phyloP scores from a whole-genome alignment of 306 rosid genomes.

The Luffa aegyptiaca region DNA sequence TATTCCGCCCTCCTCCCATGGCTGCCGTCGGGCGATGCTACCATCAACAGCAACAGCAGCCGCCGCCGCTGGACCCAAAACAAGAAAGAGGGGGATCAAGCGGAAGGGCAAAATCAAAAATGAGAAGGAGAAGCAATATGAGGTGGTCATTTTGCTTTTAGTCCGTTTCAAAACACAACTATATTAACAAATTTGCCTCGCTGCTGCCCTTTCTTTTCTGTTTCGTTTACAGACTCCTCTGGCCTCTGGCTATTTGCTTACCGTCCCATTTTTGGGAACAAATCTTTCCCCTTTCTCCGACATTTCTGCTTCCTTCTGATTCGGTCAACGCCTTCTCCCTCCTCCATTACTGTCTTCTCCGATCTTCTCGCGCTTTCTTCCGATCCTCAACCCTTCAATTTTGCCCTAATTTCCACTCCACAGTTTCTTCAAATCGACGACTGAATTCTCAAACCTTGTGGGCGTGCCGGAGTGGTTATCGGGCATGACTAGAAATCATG shows the following conservation, averaged over 20 bases:
- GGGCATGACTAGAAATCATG: conserved; percentile 21
- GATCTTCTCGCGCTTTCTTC: neutral
- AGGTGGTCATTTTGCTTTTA: conserved; percentile 23
- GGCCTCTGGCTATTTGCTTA: neutral
- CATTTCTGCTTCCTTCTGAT: conserved; percentile 36
- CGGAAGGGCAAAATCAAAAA: neutral
- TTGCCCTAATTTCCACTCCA: neutral
- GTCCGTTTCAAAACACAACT: conserved; percentile 15
- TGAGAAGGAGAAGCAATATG: conserved; percentile 12
- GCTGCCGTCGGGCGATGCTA: neutral
- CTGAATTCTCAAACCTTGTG: neutral
- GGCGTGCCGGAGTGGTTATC: conserved; percentile 19
- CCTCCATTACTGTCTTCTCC: no score
- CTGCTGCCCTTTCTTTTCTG: conserved; percentile 2
- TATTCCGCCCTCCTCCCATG: conserved; percentile 26
- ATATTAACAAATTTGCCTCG: conserved; percentile 14
- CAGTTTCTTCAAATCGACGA: neutral
- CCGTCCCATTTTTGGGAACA: neutral
- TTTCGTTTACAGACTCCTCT: neutral
- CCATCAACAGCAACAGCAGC: conserved; percentile 7
- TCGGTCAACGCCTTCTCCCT: conserved; percentile 23
- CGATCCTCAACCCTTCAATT: neutral
- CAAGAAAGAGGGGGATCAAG: neutral
- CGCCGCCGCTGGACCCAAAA: neutral
- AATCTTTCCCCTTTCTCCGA: neutral